Evolutionary conservation across 2,329 filamentous ascomycete species (phyloP).

Genomic region (Alternaria incomplexa): DNA sequence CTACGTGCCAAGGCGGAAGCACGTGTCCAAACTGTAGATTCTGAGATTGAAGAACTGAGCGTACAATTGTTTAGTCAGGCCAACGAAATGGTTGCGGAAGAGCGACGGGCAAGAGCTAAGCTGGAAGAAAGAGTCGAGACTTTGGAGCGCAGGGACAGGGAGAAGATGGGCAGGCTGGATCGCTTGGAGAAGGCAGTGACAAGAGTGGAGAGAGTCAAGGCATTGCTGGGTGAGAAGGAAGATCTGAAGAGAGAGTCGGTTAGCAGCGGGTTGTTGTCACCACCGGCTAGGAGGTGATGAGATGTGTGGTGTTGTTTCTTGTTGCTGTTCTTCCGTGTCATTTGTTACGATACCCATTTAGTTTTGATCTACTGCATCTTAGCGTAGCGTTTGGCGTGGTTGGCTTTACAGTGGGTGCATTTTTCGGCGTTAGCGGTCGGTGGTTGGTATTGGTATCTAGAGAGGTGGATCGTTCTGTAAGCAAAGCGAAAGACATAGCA

Average conservation of each 20-base stretch:
- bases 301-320: neutral
- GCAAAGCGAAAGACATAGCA: neutral
- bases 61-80: slow-evolving; percentile 79
- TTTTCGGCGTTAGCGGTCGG: neutral
- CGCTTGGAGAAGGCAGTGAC: slow-evolving; percentile 72
- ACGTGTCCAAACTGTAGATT: slow-evolving; percentile 68
- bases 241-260: neutral
- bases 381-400: slow-evolving; percentile 4
- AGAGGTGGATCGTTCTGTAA: neutral
- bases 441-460: neutral
- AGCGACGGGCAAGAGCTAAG: slow-evolving; percentile 72
- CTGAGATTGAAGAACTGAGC: slow-evolving; percentile 79
- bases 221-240: slow-evolving; percentile 56
- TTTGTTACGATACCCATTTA: slow-evolving; percentile 10
- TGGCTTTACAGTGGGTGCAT: neutral
- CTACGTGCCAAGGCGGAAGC: slow-evolving; percentile 73
- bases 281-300: slow-evolving; percentile 2
- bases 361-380: slow-evolving; percentile 2
- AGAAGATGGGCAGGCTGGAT: slow-evolving; percentile 73
- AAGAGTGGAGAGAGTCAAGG: slow-evolving; percentile 73
- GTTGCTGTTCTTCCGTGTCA: slow-evolving; percentile 1
- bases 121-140: slow-evolving; percentile 73
- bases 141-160: slow-evolving; percentile 71
- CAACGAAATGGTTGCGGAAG: slow-evolving; percentile 84
- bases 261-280: neutral